Base-by-base conservation (phyloP, 257 asterid species). In the Fraxinus quadrangulata region DNA sequence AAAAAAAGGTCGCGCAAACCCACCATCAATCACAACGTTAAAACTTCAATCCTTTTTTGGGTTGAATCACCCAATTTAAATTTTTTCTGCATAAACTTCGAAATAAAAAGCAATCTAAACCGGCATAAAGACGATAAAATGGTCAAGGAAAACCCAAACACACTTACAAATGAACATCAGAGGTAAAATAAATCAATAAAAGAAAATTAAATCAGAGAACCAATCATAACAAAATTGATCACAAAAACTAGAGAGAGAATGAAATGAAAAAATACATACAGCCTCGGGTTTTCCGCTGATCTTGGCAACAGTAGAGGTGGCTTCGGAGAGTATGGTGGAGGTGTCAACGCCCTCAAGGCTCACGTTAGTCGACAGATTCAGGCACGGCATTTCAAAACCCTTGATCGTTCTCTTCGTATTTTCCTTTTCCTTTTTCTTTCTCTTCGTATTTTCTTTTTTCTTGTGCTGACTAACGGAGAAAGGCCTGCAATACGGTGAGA, bases 301-400 rank as follows among this genome's bases (percentile, higher is more conserved):
- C 78, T 90, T 88, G 80, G 99, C 96, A 33, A 94, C 97, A 51
- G 90, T 26, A 67, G 98, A 90, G 75, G 99, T 82, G 45, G 96
- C 96, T 86, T 95, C 98, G 3, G 97, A 87, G 84, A 95, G 96
- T 75, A 95, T 80, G 79, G 96, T 61, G 78, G 98, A 93, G 79
- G 96, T 87, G 77, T 94, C 97, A 0, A 89, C 88, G 78, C 92
- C 96, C 23, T 94, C 97, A 49, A 94, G 88, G 88, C 85, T 90
- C n/a, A 94, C 97, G 88, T 92, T 92, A 1, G 97, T 92, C 10
- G 99, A 94, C 56, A 94, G 84, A 86, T 91, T 91, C 84, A 94
- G 83, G 81, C 97, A 92, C 90, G 99, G 97, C 99, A 94, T 94
- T 78, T 71, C 31, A 17, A 81, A 83, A 71, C 79, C 85, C 84